These are phyloP conservation scores for Ailanthus altissimus DNA, from an alignment of 345 rosid species.

Conservation along the genomic window DNA sequence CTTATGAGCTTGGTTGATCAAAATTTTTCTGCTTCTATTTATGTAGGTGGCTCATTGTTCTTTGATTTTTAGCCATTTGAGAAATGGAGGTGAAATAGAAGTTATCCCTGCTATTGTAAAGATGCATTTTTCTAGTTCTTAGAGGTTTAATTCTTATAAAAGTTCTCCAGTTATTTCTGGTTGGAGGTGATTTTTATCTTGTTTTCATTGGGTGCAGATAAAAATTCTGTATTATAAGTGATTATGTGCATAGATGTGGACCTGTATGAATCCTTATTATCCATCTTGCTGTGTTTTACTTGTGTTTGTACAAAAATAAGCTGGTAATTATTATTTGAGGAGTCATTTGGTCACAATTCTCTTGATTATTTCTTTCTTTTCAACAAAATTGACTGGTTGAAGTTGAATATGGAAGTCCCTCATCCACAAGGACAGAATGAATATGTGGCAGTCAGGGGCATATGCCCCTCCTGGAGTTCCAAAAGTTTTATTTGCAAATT, in stretches of 20 bases:
- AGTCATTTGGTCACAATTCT: neutral
- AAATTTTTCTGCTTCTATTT: too few species aligned
- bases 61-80: neutral
- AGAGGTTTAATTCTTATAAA: neutral
- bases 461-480: too few species aligned
- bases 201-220: neutral
- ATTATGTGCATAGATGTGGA: neutral
- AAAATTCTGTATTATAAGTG: neutral
- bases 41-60: neutral
- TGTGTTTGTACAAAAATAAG: neutral
- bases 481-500: too few species aligned
- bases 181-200: neutral
- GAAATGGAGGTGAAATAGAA: slow-evolving; percentile 8
- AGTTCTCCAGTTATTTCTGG: neutral
- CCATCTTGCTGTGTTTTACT: neutral
- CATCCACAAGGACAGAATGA: too few species aligned
- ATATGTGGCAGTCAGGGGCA: too few species aligned
- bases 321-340: neutral
- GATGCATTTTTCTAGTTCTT: neutral
- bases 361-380: neutral
- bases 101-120: neutral
- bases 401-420: neutral
- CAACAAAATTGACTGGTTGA: neutral
- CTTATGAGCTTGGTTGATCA: neutral
- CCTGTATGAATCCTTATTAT: neutral